Conservation (phyloP, 805 yeast genomes). For the Komagataella mondaviorum region DNA sequence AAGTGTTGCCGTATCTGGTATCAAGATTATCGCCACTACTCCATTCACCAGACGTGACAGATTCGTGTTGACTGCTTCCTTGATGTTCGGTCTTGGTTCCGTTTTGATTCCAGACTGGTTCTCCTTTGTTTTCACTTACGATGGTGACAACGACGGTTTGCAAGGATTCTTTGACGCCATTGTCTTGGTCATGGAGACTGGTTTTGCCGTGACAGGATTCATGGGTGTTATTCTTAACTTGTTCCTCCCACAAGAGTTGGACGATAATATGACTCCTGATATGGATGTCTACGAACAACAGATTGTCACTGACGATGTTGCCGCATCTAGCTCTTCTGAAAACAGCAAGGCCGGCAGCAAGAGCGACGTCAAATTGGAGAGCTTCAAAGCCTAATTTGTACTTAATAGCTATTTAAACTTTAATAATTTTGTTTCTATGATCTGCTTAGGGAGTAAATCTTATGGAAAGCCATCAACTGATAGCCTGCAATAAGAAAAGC, state of each 20-base stretch:
- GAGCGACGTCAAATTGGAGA: neutral
- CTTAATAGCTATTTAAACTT: neutral
- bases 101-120: conserved; percentile 35
- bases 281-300: conserved; percentile 6
- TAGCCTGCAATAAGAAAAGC: neutral
- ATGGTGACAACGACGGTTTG: conserved; percentile 27
- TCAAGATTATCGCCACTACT: conserved; percentile 37
- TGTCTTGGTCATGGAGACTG: conserved; percentile 41
- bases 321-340: neutral
- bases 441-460: neutral
- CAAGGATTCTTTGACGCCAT: conserved; percentile 39
- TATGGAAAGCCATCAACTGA: neutral
- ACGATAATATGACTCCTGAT: conserved; percentile 29
- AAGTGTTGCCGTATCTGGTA: conserved; percentile 46
- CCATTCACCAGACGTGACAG: conserved; percentile 46
- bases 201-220: conserved; percentile 42
- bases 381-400: neutral
- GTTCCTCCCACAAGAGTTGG: conserved; percentile 32
- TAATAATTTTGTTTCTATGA: neutral
- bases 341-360: neutral
- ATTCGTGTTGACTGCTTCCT: conserved; percentile 35
- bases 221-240: conserved; percentile 36
- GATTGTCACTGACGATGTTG: conserved; percentile 4
- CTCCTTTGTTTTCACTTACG: conserved; percentile 32
- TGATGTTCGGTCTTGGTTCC: conserved; percentile 40